Percentiles rank a stretch among this genome's conserved stretches.
These are phyloP conservation scores for Aspergillus oerlinghausenensis DNA, from an alignment of 2,329 filamentous ascomycete genomes.

Conservation along the genomic window DNA sequence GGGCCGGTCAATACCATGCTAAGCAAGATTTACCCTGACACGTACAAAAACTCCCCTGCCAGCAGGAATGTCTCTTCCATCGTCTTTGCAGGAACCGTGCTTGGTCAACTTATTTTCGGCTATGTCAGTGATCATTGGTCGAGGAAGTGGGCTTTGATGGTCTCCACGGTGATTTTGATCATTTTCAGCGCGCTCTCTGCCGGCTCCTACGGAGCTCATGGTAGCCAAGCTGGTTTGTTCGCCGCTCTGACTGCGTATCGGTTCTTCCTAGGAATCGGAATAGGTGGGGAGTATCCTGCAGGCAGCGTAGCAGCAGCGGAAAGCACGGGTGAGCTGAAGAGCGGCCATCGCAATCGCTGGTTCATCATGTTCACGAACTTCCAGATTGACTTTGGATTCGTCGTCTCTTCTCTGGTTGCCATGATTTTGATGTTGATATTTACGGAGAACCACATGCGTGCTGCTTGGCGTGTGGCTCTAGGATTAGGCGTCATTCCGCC, in stretches of 20 bases:
- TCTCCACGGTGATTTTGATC: constrained; percentile 78
- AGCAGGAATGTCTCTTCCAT: constrained; percentile 74
- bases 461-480: constrained; percentile 77
- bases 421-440: constrained; percentile 59
- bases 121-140: constrained; percentile 80
- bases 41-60: constrained; percentile 66
- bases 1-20: constrained; percentile 81
- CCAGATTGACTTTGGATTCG: constrained; percentile 81
- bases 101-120: constrained; percentile 77
- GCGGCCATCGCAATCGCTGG: constrained; percentile 80
- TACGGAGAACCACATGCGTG: constrained; percentile 60
- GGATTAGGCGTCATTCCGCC: constrained; percentile 78
- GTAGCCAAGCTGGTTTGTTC: constrained; percentile 66
- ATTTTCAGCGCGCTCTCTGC: constrained; percentile 77
- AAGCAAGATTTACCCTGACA: constrained; percentile 59
- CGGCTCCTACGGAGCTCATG: constrained; percentile 70
- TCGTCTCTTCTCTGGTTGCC: constrained; percentile 73
- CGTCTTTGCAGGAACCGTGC: constrained; percentile 79
- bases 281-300: constrained; percentile 55
- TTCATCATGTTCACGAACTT: constrained; percentile 88
- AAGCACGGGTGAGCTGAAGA: constrained; percentile 74
- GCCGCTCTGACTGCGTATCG: constrained; percentile 76
- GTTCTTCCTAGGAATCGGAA: constrained; percentile 77
- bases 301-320: constrained; percentile 82
- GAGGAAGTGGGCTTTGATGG: constrained; percentile 72